Evolutionary conservation across 176 grass and related monocot species (phyloP).

Genomic region (Lolium rigidum): DNA sequence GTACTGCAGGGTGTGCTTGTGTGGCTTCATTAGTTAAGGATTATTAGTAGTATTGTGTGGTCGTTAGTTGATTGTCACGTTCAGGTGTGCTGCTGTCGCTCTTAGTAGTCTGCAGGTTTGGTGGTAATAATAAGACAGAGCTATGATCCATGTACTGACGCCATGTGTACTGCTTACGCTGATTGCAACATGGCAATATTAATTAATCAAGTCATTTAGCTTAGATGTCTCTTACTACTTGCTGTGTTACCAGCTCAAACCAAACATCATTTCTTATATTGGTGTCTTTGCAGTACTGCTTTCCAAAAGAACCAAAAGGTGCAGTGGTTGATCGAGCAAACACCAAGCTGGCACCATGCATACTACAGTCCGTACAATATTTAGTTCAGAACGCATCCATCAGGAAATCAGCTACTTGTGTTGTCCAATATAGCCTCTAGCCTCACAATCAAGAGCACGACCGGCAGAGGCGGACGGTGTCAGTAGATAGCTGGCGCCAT

Average conservation of each 20-base stretch:
- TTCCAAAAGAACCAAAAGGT: neutral
- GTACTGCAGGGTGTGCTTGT: neutral
- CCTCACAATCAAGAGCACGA: too few relatives aligned
- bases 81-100: neutral
- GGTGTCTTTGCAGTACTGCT: neutral
- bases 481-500: too few relatives aligned
- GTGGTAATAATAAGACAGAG: constrained; percentile 33
- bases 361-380: neutral
- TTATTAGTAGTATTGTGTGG: neutral
- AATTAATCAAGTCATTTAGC: neutral
- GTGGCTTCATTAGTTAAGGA: neutral
- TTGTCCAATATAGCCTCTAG: too few relatives aligned
- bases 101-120: neutral
- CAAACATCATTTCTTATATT: neutral
- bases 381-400: neutral
- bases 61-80: neutral
- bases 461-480: too few relatives aligned
- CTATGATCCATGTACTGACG: constrained; percentile 4
- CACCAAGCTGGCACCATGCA: neutral
- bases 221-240: neutral
- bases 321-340: constrained; percentile 9
- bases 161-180: neutral
- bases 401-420: neutral
- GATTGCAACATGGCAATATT: neutral
- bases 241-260: neutral